Conservation (phyloP, 1,139 yeast species). For the Scheffersomyces segobiensis region DNA sequence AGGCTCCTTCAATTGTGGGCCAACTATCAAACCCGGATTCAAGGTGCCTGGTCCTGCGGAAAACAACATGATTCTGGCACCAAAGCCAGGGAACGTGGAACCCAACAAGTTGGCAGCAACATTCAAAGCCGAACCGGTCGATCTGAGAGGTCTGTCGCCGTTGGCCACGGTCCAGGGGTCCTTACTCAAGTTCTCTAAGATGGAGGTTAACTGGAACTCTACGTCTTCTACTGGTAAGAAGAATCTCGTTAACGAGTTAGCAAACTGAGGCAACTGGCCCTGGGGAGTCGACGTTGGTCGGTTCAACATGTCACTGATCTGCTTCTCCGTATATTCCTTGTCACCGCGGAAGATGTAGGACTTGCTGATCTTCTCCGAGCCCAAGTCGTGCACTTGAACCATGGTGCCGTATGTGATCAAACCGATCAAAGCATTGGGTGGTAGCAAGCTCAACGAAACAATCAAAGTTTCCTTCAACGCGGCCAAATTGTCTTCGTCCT, state of each 20-base stretch:
- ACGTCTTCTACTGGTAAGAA: constrained; percentile 83
- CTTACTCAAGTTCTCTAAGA: constrained; percentile 73
- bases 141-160: constrained; percentile 86
- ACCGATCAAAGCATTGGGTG: constrained; percentile 92
- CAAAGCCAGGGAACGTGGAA: constrained; percentile 83
- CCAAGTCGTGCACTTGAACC: constrained; percentile 92
- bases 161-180: constrained; percentile 94
- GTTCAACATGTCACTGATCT: constrained; percentile 74
- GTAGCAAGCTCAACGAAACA: constrained; percentile 78
- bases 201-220: constrained; percentile 80
- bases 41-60: constrained; percentile 96
- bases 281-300: constrained; percentile 39
- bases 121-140: constrained; percentile 90
- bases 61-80: constrained; percentile 87
- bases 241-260: constrained; percentile 67
- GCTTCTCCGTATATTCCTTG: constrained; percentile 78
- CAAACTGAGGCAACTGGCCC: constrained; percentile 24
- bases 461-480: constrained; percentile 87
- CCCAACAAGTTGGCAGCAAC: constrained; percentile 84
- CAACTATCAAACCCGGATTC: constrained; percentile 93
- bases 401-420: constrained; percentile 92
- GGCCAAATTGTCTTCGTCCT: constrained; percentile 88
- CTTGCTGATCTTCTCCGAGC: constrained; percentile 73
- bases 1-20: constrained; percentile 90
- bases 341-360: constrained; percentile 92